phyloP scores from a whole-genome alignment of 1,139 yeast species.

The Wickerhamomyces sp. region DNA sequence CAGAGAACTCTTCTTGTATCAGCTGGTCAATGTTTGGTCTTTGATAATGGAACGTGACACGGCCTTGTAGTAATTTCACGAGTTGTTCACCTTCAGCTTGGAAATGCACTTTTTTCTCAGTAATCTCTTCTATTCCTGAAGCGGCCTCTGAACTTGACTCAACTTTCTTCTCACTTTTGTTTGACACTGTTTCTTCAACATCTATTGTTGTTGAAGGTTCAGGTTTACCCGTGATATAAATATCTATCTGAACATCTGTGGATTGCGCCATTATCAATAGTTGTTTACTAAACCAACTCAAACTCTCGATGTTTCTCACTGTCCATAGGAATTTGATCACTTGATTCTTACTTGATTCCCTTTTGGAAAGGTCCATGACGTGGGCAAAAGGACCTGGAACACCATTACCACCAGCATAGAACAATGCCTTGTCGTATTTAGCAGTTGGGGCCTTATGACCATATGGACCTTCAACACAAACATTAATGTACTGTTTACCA shows the following conservation, averaged over 20 bases:
- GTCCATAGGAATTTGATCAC: slow-evolving; percentile 46
- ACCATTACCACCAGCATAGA: slow-evolving; percentile 68
- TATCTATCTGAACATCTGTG: slow-evolving; percentile 30
- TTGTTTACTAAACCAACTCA: slow-evolving; percentile 49
- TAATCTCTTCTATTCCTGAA: too few species aligned
- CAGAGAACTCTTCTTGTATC: slow-evolving; percentile 28
- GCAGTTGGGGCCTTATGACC: slow-evolving; percentile 47
- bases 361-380: slow-evolving; percentile 18
- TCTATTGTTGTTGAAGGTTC: background rate
- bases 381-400: slow-evolving; percentile 46
- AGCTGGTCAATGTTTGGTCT: slow-evolving; percentile 35
- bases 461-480: slow-evolving; percentile 55
- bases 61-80: slow-evolving; percentile 25
- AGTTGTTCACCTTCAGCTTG: slow-evolving; percentile 29
- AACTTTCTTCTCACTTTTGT: slow-evolving; percentile 1
- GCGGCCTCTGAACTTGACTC: background rate
- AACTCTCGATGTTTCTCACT: slow-evolving; percentile 37
- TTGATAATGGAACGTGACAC: slow-evolving; percentile 27
- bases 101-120: background rate
- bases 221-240: slow-evolving; percentile 36
- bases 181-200: background rate
- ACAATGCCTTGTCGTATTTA: slow-evolving; percentile 46
- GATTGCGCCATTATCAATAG: slow-evolving; percentile 29
- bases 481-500: slow-evolving; percentile 5
- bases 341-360: slow-evolving; percentile 31